These are phyloP conservation scores for Whalleya microplaca DNA, from an alignment of 2,329 filamentous ascomycete species.

Conservation along the genomic window DNA sequence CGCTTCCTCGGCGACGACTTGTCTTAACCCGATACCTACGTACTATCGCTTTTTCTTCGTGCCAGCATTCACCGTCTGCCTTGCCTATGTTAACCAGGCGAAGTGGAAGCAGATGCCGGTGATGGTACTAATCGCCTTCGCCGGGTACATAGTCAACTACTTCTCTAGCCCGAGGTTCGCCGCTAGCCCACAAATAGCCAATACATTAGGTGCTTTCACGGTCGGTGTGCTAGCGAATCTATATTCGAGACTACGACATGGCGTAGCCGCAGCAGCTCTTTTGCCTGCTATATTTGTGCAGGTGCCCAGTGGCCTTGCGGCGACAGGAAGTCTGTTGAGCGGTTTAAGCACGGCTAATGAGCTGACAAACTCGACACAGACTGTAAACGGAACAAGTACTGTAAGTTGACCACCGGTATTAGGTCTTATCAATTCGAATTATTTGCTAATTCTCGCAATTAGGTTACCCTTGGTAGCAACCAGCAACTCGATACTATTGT, in stretches of 20 bases:
- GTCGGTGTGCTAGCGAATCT: constrained; percentile 79
- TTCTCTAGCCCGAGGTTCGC: constrained; percentile 69
- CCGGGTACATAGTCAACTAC: constrained; percentile 77
- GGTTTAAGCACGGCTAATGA: constrained; percentile 49
- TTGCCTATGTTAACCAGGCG: constrained; percentile 78
- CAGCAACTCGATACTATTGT: constrained; percentile 44
- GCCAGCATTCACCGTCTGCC: constrained; percentile 70
- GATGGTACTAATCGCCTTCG: constrained; percentile 74
- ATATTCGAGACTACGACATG: constrained; percentile 65
- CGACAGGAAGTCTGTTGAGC: constrained; percentile 50
- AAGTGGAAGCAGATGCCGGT: constrained; percentile 80
- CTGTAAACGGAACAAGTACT: constrained; percentile 41
- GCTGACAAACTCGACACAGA: constrained; percentile 43
- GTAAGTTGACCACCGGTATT: constrained; percentile 20
- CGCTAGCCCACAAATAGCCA: constrained; percentile 74
- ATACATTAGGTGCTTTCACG: constrained; percentile 74
- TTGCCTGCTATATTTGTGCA: constrained; percentile 54
- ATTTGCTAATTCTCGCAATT: constrained; percentile 11
- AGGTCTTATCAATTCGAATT: neutral
- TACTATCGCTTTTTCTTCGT: constrained; percentile 71
- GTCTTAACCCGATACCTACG: constrained; percentile 34
- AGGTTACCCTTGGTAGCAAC: constrained; percentile 33
- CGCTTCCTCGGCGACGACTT: constrained; percentile 41
- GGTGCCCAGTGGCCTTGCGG: constrained; percentile 52
- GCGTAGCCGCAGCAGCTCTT: constrained; percentile 52